phyloP scores from a whole-genome alignment of 2,329 filamentous ascomycete species.

The Blastomyces silverae region DNA sequence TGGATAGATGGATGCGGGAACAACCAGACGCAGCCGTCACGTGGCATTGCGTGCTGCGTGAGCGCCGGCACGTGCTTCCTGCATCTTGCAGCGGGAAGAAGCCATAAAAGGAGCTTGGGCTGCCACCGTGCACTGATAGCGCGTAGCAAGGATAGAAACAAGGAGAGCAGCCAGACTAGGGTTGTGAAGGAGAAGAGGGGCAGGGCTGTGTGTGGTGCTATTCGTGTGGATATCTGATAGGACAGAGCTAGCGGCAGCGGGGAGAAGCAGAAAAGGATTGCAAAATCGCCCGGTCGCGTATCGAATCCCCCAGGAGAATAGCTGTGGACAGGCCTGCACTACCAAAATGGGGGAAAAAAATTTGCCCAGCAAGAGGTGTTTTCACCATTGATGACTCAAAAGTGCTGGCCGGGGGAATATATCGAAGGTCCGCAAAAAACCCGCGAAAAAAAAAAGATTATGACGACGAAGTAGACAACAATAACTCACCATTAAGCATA shows the following conservation, averaged over 20 bases:
- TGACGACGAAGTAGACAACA: constrained; percentile 1
- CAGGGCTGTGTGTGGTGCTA: background rate
- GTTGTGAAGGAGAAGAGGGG: background rate
- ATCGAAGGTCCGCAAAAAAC: background rate
- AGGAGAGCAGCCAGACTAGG: background rate
- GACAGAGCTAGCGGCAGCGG: background rate
- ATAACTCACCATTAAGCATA: constrained; percentile 38
- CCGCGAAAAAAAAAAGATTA: constrained; percentile 12
- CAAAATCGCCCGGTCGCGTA: background rate
- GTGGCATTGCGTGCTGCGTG: constrained; percentile 18
- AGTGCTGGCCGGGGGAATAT: background rate
- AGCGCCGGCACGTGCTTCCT: constrained; percentile 9
- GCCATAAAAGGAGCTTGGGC: constrained; percentile 8
- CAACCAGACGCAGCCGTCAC: constrained; percentile 9
- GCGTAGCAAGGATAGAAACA: constrained; percentile 5
- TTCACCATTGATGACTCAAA: background rate
- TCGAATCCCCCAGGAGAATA: background rate
- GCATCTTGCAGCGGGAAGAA: background rate
- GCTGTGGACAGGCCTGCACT: background rate
- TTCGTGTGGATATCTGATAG: background rate
- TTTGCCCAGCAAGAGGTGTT: no score
- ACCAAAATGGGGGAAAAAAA: background rate
- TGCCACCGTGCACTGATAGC: background rate
- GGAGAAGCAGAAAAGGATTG: background rate
- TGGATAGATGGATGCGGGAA: no score